A percentile compares a stretch with the other conserved stretches of the same genome.
These are phyloP conservation scores for Puccinia novopanici DNA, from an alignment of 1,284 basidiomycete genomes.

Conservation along the genomic window DNA sequence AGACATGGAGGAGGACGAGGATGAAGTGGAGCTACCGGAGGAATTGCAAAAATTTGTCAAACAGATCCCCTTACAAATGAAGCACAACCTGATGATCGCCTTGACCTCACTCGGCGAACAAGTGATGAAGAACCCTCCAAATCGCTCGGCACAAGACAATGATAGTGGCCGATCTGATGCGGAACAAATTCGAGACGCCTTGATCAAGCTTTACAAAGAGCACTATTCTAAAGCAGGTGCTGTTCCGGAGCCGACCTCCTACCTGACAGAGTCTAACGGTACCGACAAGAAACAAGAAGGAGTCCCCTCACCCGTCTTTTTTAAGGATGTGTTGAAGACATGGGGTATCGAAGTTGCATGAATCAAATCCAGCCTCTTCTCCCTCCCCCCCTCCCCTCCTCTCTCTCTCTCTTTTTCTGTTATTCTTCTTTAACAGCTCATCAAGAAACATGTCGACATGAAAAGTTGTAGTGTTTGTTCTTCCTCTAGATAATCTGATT, in stretches of 20 bases:
- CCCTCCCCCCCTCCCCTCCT: not conserved
- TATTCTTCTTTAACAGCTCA: not conserved
- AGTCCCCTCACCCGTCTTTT: not conserved
- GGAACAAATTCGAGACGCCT: conserved; percentile 3
- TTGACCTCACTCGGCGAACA: conserved; percentile 8
- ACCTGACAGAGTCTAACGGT: not conserved
- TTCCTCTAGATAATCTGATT: not conserved
- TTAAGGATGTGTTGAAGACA: not conserved
- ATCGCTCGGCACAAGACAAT: not conserved
- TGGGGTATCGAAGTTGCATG: not conserved
- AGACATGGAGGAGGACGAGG: no score
- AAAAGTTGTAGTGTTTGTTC: not conserved
- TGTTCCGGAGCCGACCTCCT: not conserved
- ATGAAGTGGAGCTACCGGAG: conserved; percentile 9
- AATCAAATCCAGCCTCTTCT: not conserved
- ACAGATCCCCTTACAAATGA: conserved; percentile 24
- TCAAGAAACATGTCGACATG: not conserved
- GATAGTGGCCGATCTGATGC: not conserved
- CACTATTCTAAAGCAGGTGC: not conserved
- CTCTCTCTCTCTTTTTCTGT: not conserved
- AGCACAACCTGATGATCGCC: conserved; percentile 9
- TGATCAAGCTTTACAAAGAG: not conserved
- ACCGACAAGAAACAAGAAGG: not conserved
- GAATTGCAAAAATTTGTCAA: conserved; percentile 8
- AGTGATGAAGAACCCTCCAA: conserved; percentile 1